Percentiles rank a stretch among this genome's conserved stretches.
Conservation (phyloP, 2,329 filamentous ascomycete genomes). For the Fonsecaea nubica region DNA sequence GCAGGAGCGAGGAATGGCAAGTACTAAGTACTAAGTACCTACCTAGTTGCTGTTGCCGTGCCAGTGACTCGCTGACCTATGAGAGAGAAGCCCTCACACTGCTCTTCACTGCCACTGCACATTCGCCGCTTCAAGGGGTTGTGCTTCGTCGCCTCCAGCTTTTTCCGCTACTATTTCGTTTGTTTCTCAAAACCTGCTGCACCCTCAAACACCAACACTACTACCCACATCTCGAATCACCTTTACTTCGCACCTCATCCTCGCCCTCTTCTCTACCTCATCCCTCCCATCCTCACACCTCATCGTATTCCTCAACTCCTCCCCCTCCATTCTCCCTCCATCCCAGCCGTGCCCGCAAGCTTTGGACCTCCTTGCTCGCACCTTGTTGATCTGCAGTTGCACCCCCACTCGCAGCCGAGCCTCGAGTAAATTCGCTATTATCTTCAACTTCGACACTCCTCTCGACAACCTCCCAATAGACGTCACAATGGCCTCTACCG, state of each 20-base stretch:
- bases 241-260: conserved; percentile 26
- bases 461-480: not conserved
- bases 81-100: not conserved
- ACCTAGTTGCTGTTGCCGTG: conserved; percentile 2
- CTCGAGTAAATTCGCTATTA: conserved; percentile 37
- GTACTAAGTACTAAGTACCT: not conserved
- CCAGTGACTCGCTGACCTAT: conserved; percentile 1
- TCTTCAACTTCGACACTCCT: conserved; percentile 40
- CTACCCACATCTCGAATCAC: conserved; percentile 11
- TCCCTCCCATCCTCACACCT: conserved; percentile 34
- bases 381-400: conserved; percentile 2
- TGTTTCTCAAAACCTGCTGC: conserved; percentile 31
- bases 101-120: conserved; percentile 9
- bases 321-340: conserved; percentile 32
- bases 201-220: conserved; percentile 21
- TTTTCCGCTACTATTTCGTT: conserved; percentile 23
- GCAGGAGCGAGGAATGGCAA: not conserved
- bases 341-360: conserved; percentile 21
- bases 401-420: conserved; percentile 37
- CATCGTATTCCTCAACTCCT: conserved; percentile 37
- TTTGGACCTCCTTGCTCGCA: conserved; percentile 2
- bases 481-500: conserved; percentile 65
- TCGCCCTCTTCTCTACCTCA: conserved; percentile 26
- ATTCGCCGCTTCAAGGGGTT: conserved; percentile 10
- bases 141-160: conserved; percentile 5